phyloP scores from a whole-genome alignment of 331 rosid genomes.

The Acacia pycnantha region DNA sequence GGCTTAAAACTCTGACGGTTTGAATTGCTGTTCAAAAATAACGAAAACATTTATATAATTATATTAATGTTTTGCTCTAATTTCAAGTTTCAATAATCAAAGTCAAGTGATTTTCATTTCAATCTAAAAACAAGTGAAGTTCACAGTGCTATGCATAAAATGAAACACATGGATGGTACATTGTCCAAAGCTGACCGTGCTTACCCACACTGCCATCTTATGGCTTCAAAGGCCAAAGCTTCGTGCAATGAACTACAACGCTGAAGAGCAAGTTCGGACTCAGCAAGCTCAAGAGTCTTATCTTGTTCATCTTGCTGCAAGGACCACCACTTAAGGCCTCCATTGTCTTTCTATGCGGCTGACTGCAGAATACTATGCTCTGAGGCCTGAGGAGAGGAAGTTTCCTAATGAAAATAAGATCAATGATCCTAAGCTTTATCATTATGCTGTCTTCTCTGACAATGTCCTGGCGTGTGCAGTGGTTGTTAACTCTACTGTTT shows the following conservation, averaged over 20 bases:
- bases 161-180: constrained; percentile 81
- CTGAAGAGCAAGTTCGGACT: constrained; percentile 69
- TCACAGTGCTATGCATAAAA: constrained; percentile 90
- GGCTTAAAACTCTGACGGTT: constrained; percentile 4
- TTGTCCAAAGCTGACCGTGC: constrained; percentile 66
- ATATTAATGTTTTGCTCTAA: constrained; percentile 5
- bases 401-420: constrained; percentile 60
- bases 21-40: constrained; percentile 4
- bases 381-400: constrained; percentile 62
- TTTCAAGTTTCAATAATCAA: constrained; percentile 21
- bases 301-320: constrained; percentile 80
- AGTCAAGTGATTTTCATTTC: constrained; percentile 22
- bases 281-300: constrained; percentile 55
- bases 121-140: constrained; percentile 56
- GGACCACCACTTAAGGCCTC: constrained; percentile 81
- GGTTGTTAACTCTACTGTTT: constrained; percentile 88
- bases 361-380: constrained; percentile 76
- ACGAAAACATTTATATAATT: neutral
- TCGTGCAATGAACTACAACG: constrained; percentile 71
- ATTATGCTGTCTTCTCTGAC: constrained; percentile 95
- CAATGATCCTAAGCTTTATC: constrained; percentile 64
- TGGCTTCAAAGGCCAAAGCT: constrained; percentile 62
- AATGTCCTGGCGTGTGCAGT: constrained; percentile 91
- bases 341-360: constrained; percentile 93
- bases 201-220: constrained; percentile 78